These are phyloP conservation scores for Mayamaea pseudoterrestris DNA, from an alignment of 108 stramenopile species.

Conservation along the genomic window DNA sequence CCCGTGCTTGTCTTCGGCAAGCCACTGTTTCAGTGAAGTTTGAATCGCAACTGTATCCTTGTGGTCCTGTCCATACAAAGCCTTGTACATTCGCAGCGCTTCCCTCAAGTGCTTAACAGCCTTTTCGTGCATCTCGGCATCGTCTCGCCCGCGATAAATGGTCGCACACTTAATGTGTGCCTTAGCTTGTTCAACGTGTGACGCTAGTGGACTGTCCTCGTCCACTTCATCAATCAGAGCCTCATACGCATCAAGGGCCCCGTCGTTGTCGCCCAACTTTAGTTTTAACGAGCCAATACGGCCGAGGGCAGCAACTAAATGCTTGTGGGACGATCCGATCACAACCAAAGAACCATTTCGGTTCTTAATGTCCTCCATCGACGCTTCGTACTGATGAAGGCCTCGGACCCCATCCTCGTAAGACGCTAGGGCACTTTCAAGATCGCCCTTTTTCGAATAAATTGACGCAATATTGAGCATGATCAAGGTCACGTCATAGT, in stretches of 20 bases:
- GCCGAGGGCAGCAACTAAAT: slow-evolving; percentile 73
- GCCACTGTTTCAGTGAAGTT: slow-evolving; percentile 75
- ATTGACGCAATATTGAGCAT: slow-evolving; percentile 83
- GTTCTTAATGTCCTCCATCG: slow-evolving; percentile 34
- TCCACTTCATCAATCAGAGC: slow-evolving; percentile 58
- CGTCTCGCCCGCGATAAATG: slow-evolving; percentile 62
- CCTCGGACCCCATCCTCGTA: slow-evolving; percentile 76
- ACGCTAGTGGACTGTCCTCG: slow-evolving; percentile 57
- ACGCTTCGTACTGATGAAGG: slow-evolving; percentile 54
- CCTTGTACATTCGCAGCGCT: slow-evolving; percentile 79
- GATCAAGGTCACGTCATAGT: slow-evolving; percentile 76
- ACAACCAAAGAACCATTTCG: slow-evolving; percentile 12
- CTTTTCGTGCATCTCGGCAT: slow-evolving; percentile 45
- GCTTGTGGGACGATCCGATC: slow-evolving; percentile 60
- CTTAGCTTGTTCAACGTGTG: slow-evolving; percentile 74
- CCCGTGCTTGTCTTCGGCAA: slow-evolving; percentile 43
- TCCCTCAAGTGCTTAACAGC: slow-evolving; percentile 69
- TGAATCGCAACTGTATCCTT: slow-evolving; percentile 77
- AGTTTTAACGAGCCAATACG: slow-evolving; percentile 74
- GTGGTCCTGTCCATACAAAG: slow-evolving; percentile 65
- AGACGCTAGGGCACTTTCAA: slow-evolving; percentile 49
- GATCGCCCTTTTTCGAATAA: slow-evolving; percentile 72
- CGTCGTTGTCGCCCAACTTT: slow-evolving; percentile 64
- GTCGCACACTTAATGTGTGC: slow-evolving; percentile 84
- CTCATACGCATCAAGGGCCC: slow-evolving; percentile 63